Percentiles rank a stretch among this genome's conserved stretches.
These are phyloP conservation scores for Saccharomyces hybrid DNA, from an alignment of 1,139 yeast genomes.

Conservation along the genomic window DNA sequence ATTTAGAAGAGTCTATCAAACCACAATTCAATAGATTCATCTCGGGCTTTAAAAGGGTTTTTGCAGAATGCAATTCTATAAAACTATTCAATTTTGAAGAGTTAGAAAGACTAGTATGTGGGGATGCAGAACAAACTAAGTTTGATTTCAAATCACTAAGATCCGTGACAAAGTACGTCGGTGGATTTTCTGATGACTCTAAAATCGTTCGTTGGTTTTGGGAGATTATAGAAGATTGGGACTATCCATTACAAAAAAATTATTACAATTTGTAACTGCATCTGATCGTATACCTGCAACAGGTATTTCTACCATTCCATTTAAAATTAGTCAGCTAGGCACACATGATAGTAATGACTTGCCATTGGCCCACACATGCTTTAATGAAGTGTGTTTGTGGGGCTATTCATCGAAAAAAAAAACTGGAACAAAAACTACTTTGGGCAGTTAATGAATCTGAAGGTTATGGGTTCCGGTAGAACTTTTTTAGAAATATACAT, in stretches of 20 bases:
- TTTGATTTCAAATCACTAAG: slow-evolving; percentile 61
- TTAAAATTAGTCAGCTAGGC: slow-evolving; percentile 55
- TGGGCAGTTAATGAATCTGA: slow-evolving; percentile 70
- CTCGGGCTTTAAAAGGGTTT: slow-evolving; percentile 63
- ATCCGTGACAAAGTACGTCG: slow-evolving; percentile 64
- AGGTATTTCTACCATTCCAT: slow-evolving; percentile 66
- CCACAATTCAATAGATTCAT: slow-evolving; percentile 51
- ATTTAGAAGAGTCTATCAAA: slow-evolving; percentile 48
- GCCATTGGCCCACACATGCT: slow-evolving; percentile 90
- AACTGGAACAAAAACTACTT: slow-evolving; percentile 48
- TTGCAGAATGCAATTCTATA: slow-evolving; percentile 69
- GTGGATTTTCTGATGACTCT: slow-evolving; percentile 42
- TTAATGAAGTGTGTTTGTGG: slow-evolving; percentile 76
- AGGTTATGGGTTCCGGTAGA: slow-evolving; percentile 71
- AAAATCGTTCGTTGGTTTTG: slow-evolving; percentile 70
- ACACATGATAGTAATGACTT: slow-evolving; percentile 39
- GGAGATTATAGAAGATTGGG: slow-evolving; percentile 52
- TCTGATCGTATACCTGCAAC: slow-evolving; percentile 90
- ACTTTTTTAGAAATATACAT: background rate
- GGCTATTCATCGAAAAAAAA: slow-evolving; percentile 50
- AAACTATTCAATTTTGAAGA: slow-evolving; percentile 75
- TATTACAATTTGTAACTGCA: slow-evolving; percentile 77
- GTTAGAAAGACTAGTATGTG: slow-evolving; percentile 69
- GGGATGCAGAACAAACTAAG: slow-evolving; percentile 49
- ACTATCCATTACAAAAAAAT: slow-evolving; percentile 47